phyloP scores from a whole-genome alignment of 176 grass and related monocot species.

The Dendrocalamus sinicus region DNA sequence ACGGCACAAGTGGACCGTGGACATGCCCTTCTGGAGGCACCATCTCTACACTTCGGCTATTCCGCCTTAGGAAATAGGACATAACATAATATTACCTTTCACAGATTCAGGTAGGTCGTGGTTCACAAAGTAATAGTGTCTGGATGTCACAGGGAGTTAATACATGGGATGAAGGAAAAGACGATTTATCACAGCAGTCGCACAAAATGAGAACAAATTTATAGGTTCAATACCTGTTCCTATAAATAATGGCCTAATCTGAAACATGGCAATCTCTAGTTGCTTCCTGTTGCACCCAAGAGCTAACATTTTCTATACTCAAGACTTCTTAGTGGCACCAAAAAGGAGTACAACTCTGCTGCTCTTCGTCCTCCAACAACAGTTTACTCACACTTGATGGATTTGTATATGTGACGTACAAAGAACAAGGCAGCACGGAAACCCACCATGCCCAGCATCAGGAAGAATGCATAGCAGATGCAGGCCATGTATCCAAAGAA shows the following conservation, averaged over 20 bases:
- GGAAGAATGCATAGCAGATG: conserved; percentile 97
- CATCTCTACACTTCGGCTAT: conserved; percentile 45
- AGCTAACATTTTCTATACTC: conserved; percentile 69
- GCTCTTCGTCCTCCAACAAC: conserved; percentile 34
- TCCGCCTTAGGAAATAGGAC: conserved; percentile 35
- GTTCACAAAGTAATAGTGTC: conserved; percentile 50
- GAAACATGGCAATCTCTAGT: conserved; percentile 60
- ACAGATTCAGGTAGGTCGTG: conserved; percentile 48
- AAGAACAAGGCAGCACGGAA: conserved; percentile 91
- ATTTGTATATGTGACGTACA: conserved; percentile 97
- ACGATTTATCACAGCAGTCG: conserved; percentile 50
- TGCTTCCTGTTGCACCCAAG: conserved; percentile 53
- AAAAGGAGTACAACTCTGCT: conserved; percentile 66
- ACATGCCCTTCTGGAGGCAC: conserved; percentile 18
- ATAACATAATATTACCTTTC: conserved; percentile 42
- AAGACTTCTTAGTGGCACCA: conserved; percentile 49
- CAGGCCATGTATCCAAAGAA: conserved; percentile 99
- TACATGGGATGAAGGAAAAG: conserved; percentile 53
- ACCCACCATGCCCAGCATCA: conserved; percentile 92
- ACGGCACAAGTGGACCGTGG: not conserved
- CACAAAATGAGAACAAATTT: conserved; percentile 70
- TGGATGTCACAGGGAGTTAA: conserved; percentile 40
- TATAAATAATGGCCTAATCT: conserved; percentile 78
- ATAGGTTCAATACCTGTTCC: conserved; percentile 66
- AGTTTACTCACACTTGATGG: conserved; percentile 90